phyloP scores from a whole-genome alignment of 164 flowering plant species.

The Taxillus chinensis region DNA sequence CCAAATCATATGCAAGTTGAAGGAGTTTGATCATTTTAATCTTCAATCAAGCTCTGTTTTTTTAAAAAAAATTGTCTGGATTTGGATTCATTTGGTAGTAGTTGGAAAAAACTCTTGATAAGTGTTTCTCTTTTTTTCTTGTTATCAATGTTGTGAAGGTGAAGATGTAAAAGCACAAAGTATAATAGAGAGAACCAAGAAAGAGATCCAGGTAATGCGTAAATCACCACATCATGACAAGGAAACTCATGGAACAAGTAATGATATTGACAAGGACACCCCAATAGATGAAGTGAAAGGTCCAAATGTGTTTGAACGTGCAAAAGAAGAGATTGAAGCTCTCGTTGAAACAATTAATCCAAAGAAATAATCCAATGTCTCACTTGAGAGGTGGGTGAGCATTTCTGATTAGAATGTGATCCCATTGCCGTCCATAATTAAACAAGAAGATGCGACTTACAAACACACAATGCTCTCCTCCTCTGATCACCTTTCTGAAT shows the following conservation, averaged over 20 bases:
- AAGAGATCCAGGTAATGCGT: slow-evolving; percentile 38
- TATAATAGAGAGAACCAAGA: slow-evolving; percentile 42
- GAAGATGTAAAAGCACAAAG: slow-evolving; percentile 48
- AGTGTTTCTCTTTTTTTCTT: neutral
- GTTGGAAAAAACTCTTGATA: no score
- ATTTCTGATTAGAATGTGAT: neutral
- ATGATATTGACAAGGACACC: slow-evolving; percentile 54
- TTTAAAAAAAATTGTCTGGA: no score
- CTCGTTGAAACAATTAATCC: slow-evolving; percentile 39
- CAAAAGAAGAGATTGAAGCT: slow-evolving; percentile 72
- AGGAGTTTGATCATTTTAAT: no score
- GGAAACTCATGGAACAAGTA: slow-evolving; percentile 64
- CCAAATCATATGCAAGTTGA: no score
- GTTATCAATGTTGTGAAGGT: slow-evolving; percentile 7
- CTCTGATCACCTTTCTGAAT: no score
- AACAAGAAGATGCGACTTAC: no score
- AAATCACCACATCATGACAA: slow-evolving; percentile 31
- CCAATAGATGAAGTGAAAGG: slow-evolving; percentile 54
- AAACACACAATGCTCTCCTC: no score
- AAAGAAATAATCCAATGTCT: slow-evolving; percentile 34
- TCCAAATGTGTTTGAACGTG: slow-evolving; percentile 48
- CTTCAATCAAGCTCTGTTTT: no score
- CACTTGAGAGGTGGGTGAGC: slow-evolving; percentile 7
- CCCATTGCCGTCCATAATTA: no score
- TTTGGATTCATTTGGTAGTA: no score